Conservation (phyloP, 2,329 filamentous ascomycete genomes). For the Pezicula radicicola region DNA sequence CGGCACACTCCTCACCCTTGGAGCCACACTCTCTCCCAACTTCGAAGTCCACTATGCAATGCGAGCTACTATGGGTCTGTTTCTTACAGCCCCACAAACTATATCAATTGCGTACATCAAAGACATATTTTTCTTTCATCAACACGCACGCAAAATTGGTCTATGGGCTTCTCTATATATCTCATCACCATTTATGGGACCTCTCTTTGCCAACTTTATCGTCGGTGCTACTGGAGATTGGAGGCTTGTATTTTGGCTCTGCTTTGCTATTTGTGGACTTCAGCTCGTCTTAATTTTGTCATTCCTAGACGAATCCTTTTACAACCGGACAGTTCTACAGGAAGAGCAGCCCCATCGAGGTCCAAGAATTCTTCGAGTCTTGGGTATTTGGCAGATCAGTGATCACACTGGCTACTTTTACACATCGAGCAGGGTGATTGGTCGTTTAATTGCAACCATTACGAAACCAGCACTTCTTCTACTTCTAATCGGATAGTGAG, state of each 20-base stretch:
- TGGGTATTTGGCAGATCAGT: conserved; percentile 30
- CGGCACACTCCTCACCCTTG: conserved; percentile 16
- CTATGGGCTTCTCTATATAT: conserved; percentile 40
- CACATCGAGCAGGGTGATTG: not conserved
- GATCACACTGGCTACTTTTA: conserved; percentile 26
- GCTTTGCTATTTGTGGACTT: conserved; percentile 35
- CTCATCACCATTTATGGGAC: conserved; percentile 40
- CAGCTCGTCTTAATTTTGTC: conserved; percentile 36
- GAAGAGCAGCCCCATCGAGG: conserved; percentile 28
- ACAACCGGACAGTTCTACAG: conserved; percentile 37
- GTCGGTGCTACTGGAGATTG: conserved; percentile 38
- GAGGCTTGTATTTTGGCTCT: conserved; percentile 45
- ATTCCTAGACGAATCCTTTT: conserved; percentile 47
- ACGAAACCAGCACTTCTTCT: conserved; percentile 12
- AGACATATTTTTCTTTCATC: conserved; percentile 54
- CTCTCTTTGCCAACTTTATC: conserved; percentile 46
- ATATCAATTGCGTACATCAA: conserved; percentile 30
- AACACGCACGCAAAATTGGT: conserved; percentile 47
- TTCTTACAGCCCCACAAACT: conserved; percentile 16
- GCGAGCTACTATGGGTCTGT: conserved; percentile 12
- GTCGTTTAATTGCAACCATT: conserved; percentile 13
- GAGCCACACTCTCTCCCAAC: conserved; percentile 9
- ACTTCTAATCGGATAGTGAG: conserved; percentile 28
- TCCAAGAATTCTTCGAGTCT: conserved; percentile 9
- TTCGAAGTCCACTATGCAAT: conserved; percentile 14